Evolutionary conservation across 495 filamentous ascomycete genomes (phyloP), one percentile per base, ranked within the genome.

Genomic region (Annulohypoxylon maeteangense): DNA sequence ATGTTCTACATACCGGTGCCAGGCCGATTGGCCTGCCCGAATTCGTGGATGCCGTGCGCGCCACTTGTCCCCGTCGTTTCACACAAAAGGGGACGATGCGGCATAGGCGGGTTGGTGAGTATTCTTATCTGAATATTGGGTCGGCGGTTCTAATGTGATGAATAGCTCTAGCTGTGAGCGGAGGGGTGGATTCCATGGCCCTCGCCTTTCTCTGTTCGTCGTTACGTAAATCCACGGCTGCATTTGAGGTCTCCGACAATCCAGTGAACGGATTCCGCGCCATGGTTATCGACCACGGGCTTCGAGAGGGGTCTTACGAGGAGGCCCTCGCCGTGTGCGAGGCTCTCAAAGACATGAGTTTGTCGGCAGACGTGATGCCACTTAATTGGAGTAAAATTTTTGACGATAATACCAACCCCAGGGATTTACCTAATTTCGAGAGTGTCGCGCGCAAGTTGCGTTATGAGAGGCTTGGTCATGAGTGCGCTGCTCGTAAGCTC

Each of bases 111-210:
- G 76, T 83, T 57, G 79, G 82, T 84, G 70, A 34, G 78, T 66
- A 29, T 12, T 34, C 45, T 23, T 12, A 29, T 27, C 20, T 34
- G 25, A 8, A 18, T n/a, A n/a, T n/a, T n/a, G n/a, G n/a, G n/a
- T n/a, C n/a, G 34, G 1, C 27, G 4, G 12, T 32, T 29, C 12
- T 66, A 42, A 62, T 59, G 23, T 22, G 12, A 10, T 1, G 4
- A 29, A 50, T 70, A 96, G 95, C 87, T 62, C 81, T 98, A 27
- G 95, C 95, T 10, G 81, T 98, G 50, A 98, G 95, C 77, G 95
- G 95, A 6, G 95, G 95, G 14, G 91, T 95, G 12, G 95, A 99
- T 74, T 98, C 95, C 4, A 99, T 97, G 94, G 95, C 94, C 20
- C 82, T 99, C 38, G 93, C 93, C 44, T 86, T 81, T 62, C 85